A percentile compares a stretch with the other conserved stretches of the same genome.
Evolutionary conservation across 345 rosid species (phyloP).

Genomic region (Populus tremula): DNA sequence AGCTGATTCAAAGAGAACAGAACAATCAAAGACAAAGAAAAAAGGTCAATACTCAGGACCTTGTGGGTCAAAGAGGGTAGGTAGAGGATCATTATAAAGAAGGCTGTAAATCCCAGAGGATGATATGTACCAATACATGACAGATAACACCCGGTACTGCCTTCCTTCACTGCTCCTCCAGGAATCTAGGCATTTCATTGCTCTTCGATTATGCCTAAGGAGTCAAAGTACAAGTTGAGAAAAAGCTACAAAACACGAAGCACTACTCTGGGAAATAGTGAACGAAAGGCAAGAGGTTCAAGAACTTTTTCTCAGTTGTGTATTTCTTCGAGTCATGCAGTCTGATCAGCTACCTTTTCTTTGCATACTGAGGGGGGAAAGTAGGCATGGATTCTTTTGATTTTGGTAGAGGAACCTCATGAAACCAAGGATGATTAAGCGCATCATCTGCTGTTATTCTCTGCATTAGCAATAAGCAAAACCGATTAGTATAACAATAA

Average conservation of each 20-base stretch:
- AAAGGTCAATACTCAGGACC: neutral
- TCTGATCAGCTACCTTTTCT: constrained; percentile 27
- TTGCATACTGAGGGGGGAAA: constrained; percentile 45
- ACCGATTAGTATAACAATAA: constrained; percentile 1
- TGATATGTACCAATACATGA: neutral
- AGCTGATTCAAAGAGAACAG: neutral
- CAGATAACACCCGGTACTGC: neutral
- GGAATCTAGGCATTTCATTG: neutral
- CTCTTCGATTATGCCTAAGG: neutral
- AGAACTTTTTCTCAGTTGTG: neutral
- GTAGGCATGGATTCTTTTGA: constrained; percentile 78
- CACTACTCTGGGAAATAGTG: neutral
- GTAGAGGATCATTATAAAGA: neutral
- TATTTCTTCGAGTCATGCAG: constrained; percentile 7
- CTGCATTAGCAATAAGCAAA: constrained; percentile 38
- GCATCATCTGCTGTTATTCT: constrained; percentile 77
- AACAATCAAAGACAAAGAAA: neutral
- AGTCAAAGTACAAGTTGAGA: neutral
- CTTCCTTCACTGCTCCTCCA: constrained; percentile 2
- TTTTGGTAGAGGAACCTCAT: constrained; percentile 71
- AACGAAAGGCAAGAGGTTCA: constrained; percentile 1
- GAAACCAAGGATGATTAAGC: constrained; percentile 77
- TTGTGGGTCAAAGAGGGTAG: neutral
- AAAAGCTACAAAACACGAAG: neutral
- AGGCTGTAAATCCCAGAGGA: neutral